phyloP scores from a whole-genome alignment of 257 asterid species.

The Fraxinus anomala region DNA sequence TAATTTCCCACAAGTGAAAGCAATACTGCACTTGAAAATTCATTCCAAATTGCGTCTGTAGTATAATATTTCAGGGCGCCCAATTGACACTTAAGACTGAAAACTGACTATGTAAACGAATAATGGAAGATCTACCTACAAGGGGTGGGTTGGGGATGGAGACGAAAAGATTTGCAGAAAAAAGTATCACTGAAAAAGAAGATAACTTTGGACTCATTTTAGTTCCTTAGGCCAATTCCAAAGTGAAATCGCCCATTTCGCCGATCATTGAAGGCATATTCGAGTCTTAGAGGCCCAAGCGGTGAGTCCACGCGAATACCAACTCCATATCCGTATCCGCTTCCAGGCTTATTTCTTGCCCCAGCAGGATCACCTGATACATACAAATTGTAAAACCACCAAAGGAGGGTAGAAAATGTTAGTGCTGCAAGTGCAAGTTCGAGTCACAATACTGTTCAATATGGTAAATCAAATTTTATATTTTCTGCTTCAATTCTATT shows the following conservation, averaged over 20 bases:
- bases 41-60: neutral
- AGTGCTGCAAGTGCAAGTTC: neutral
- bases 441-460: neutral
- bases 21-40: neutral
- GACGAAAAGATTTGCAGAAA: neutral
- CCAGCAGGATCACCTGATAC: constrained; percentile 92
- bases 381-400: neutral
- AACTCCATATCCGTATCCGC: constrained; percentile 88
- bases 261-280: constrained; percentile 88
- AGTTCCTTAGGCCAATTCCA: constrained; percentile 86
- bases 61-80: neutral
- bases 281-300: constrained; percentile 88
- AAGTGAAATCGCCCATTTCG: constrained; percentile 86
- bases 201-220: neutral
- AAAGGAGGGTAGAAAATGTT: neutral
- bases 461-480: too few species aligned
- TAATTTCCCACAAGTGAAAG: too few species aligned
- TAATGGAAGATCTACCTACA: neutral
- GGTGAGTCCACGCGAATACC: constrained; percentile 95
- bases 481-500: neutral
- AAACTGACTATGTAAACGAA: neutral
- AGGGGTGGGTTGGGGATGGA: neutral
- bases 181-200: neutral
- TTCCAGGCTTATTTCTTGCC: constrained; percentile 90
- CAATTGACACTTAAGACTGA: neutral